These are phyloP conservation scores for Haplosporangium sp. DNA, from an alignment of 371 early-diverging fungal species.

Conservation along the genomic window DNA sequence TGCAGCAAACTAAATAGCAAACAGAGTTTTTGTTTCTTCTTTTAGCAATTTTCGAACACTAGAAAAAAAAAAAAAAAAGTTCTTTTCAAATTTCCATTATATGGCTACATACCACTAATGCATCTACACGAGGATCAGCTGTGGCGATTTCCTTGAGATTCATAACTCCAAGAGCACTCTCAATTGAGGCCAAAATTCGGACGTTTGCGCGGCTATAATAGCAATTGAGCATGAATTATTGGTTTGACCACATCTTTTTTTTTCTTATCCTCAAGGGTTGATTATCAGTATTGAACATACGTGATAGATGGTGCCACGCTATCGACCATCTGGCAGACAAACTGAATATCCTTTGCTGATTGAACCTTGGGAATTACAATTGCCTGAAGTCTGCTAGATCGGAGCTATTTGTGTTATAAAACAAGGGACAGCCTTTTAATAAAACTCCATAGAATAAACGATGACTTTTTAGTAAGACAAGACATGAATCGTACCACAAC, in stretches of 20 bases:
- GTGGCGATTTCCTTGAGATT: conserved; percentile 86
- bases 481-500: conserved; percentile 69
- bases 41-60: too few relatives aligned
- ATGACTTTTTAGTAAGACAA: too few relatives aligned
- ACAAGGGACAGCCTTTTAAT: too few relatives aligned
- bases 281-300: conserved; percentile 50
- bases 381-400: conserved; percentile 75
- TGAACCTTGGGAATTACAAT: conserved; percentile 95
- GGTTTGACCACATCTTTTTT: too few relatives aligned
- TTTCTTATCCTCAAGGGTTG: too few relatives aligned
- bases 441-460: too few relatives aligned
- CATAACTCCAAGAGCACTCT: conserved; percentile 88
- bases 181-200: conserved; percentile 86
- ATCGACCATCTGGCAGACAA: conserved; percentile 86
- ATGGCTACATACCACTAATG: conserved; percentile 67
- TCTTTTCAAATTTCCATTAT: background rate
- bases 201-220: conserved; percentile 70
- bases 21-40: background rate
- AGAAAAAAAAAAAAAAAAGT: too few relatives aligned
- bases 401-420: conserved; percentile 61
- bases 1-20: conserved; percentile 81
- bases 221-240: too few relatives aligned
- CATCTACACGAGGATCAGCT: conserved; percentile 79
- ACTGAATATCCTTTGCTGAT: conserved; percentile 80
- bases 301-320: conserved; percentile 76